phyloP scores from a whole-genome alignment of 306 rosid species.

The Citrullus mucosospermus region DNA sequence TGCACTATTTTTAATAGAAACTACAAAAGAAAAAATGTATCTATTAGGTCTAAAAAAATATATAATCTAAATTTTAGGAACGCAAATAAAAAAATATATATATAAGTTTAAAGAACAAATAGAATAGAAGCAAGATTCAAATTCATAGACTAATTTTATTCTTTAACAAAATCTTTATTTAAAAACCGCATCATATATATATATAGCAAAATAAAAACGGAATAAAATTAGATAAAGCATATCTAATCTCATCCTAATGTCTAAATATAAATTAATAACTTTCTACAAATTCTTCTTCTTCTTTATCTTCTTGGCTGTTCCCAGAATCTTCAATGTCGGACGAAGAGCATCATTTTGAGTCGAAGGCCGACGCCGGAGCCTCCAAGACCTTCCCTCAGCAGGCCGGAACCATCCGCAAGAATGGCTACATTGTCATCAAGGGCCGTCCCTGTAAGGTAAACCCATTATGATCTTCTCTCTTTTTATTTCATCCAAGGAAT shows the following conservation, averaged over 20 bases:
- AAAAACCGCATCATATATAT: too few relatives aligned
- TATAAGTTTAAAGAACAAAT: too few relatives aligned
- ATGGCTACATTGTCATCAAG: conserved; percentile 8
- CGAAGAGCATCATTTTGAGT: conserved; percentile 9
- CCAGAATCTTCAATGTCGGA: neutral
- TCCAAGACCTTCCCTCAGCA: conserved; percentile 10
- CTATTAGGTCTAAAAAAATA: too few relatives aligned
- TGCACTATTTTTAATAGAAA: too few relatives aligned
- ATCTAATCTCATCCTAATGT: neutral
- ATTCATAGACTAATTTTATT: too few relatives aligned
- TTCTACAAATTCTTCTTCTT: neutral
- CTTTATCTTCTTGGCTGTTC: neutral
- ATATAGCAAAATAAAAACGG: too few relatives aligned
- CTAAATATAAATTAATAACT: neutral
- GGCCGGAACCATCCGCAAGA: conserved; percentile 9
- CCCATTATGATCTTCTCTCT: neutral
- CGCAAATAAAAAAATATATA: too few relatives aligned
- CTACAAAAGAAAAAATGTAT: too few relatives aligned
- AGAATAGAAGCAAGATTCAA: too few relatives aligned
- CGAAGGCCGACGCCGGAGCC: conserved; percentile 8
- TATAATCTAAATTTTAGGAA: too few relatives aligned
- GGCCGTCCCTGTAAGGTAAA: conserved; percentile 6
- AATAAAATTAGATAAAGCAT: neutral
- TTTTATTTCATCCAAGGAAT: too few relatives aligned
- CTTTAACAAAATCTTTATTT: neutral